These are phyloP conservation scores for Metschnikowia lunata DNA, from an alignment of 805 yeast species.

Conservation along the genomic window DNA sequence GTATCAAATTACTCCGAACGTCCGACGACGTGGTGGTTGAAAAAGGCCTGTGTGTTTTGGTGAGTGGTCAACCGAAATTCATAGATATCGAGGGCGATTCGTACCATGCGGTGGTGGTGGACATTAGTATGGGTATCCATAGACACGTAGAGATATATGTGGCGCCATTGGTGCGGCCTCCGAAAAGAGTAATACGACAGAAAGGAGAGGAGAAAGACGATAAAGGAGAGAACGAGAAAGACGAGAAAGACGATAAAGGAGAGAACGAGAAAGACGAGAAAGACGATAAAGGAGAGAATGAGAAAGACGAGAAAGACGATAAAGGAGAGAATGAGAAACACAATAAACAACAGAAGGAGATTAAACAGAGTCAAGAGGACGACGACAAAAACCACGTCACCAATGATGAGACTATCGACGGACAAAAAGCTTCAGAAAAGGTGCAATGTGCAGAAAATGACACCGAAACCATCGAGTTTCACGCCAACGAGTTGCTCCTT, in stretches of 20 bases:
- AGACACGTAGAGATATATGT: conserved; percentile 46
- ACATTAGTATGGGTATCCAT: conserved; percentile 48
- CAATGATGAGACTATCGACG: conserved; percentile 1
- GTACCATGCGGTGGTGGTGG: conserved; percentile 47
- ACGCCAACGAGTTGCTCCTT: conserved; percentile 46
- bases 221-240: background rate
- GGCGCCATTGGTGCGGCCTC: conserved; percentile 41
- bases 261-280: too few relatives aligned
- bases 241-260: background rate
- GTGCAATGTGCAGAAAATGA: conserved; percentile 5
- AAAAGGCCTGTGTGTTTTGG: conserved; percentile 51
- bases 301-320: background rate
- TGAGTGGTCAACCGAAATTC: conserved; percentile 24
- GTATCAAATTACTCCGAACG: conserved; percentile 14
- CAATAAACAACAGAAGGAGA: too few relatives aligned
- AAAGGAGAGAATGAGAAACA: conserved; percentile 5
- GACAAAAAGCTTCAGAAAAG: conserved; percentile 7
- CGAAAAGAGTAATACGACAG: conserved; percentile 18
- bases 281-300: background rate
- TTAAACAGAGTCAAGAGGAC: too few relatives aligned
- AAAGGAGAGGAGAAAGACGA: background rate
- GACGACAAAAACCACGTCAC: background rate
- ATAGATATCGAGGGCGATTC: conserved; percentile 21
- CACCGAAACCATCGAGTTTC: conserved; percentile 2
- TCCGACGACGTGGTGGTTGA: conserved; percentile 45